Evolutionary conservation across 2,329 filamentous ascomycete species (phyloP), one percentile per base, ranked within the genome.

Genomic region (Didymella pomorum): DNA sequence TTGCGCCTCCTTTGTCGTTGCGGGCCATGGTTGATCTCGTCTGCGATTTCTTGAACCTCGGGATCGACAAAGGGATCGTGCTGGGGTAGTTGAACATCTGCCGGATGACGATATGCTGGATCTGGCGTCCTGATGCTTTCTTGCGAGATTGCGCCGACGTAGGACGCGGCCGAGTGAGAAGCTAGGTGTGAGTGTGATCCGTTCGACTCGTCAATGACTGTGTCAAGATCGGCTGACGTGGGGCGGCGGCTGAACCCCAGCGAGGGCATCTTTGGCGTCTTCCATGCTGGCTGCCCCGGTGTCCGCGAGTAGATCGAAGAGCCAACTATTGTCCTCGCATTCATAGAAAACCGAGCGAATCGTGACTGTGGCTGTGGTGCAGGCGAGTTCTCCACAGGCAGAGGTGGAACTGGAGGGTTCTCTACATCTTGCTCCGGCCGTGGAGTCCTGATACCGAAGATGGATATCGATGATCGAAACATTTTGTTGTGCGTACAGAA

Each of bases 21-120:
- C 5, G 78, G 76, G 12, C 62, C 62, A 39, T 39, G 44, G 8
- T 80, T 76, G 46, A 79, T 79, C 53, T 82, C 69, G 23, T 80
- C 74, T 31, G 80, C 80, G 2, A 86, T 70, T 56, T 81, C 79
- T 60, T 79, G 71, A 57, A 83, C 82, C 23, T 82, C 83, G 16
- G 82, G 81, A 63, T 84, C 82, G 3, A 55, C 35, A 12, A 59
- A 59, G 12, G 51, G 51, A 16, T 54, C 56, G 26, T 51, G 41
- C 18, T 39, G 41, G 37, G 63, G 62, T 23, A 74, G 61, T 31
- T 60, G 67, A 18, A 73, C 70, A 53, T 76, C 71, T 44, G 72
- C 73, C 14, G 72, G 72, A 60, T 76, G 73, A 12, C 72, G 65
- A 43, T 74, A 70, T n/a, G 68, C 53, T 20, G 61, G 61, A 26